Conservation (phyloP, 1,284 basidiomycete species). For the Inonotus hispidus region DNA sequence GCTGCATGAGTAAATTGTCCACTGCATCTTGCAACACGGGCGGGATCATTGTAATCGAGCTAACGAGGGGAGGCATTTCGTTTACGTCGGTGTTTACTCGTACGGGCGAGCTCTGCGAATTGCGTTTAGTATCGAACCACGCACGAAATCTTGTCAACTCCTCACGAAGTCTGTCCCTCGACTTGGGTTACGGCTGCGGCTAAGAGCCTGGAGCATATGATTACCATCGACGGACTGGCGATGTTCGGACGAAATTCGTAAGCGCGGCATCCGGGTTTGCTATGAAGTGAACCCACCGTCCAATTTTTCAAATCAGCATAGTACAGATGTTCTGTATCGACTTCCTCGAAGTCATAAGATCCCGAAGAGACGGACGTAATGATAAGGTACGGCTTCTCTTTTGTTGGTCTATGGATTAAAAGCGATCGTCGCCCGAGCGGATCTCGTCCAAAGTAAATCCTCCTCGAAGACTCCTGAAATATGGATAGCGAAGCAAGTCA, state of each 20-base stretch:
- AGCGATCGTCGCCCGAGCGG: slow-evolving; percentile 90
- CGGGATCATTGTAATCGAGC: slow-evolving; percentile 41
- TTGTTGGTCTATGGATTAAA: slow-evolving; percentile 57
- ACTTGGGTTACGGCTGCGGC: not conserved
- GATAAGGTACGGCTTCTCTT: slow-evolving; percentile 46
- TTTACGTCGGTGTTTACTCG: slow-evolving; percentile 45
- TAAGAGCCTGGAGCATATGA: not conserved
- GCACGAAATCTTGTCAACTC: not conserved
- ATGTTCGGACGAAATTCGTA: not conserved
- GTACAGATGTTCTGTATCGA: slow-evolving; percentile 56
- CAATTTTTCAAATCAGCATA: slow-evolving; percentile 21
- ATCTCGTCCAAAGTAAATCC: slow-evolving; percentile 80
- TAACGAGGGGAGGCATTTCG: slow-evolving; percentile 32
- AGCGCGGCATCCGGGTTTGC: not conserved
- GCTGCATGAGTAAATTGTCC: slow-evolving; percentile 45
- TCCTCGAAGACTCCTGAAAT: slow-evolving; percentile 38
- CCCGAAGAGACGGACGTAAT: slow-evolving; percentile 65
- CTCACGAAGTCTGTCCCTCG: not conserved
- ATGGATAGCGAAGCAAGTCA: not conserved
- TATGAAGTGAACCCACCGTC: not conserved
- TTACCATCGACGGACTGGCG: not conserved
- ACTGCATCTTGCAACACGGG: slow-evolving; percentile 39
- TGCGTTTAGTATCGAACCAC: not conserved
- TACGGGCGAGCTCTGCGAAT: slow-evolving; percentile 37
- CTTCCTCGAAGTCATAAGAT: slow-evolving; percentile 50